phyloP scores from a whole-genome alignment of 805 yeast species.

The Teunomyces atbi region DNA sequence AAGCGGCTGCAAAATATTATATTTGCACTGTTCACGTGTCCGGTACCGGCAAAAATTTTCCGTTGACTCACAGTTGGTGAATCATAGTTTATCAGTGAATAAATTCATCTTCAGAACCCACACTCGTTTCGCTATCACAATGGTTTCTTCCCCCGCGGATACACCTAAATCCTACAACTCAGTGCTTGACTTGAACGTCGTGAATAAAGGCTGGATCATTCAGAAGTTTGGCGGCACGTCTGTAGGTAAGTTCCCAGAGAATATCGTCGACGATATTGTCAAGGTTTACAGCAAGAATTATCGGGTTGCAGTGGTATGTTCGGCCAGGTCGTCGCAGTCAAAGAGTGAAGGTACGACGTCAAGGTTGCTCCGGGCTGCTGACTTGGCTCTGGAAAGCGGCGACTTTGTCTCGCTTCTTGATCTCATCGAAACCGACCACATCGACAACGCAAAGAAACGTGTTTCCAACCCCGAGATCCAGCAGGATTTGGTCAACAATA shows the following conservation, averaged over 20 bases:
- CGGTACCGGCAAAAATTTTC: constrained; percentile 10
- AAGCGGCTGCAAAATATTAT: too few relatives aligned
- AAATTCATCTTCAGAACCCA: too few relatives aligned
- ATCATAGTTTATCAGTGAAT: background rate
- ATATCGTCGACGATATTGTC: constrained; percentile 83
- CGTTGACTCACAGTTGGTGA: constrained; percentile 6
- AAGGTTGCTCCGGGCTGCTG: constrained; percentile 80
- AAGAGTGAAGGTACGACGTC: constrained; percentile 96
- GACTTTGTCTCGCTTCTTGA: constrained; percentile 60
- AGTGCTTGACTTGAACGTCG: constrained; percentile 34
- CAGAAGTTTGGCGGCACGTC: constrained; percentile 98
- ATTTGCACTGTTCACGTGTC: constrained; percentile 8
- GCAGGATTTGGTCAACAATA: constrained; percentile 53
- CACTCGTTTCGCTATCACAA: constrained; percentile 1
- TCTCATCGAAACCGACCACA: constrained; percentile 76
- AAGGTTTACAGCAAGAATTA: constrained; percentile 56
- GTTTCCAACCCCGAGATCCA: constrained; percentile 49
- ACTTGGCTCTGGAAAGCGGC: constrained; percentile 60
- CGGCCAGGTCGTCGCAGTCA: constrained; percentile 88
- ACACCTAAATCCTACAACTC: constrained; percentile 37
- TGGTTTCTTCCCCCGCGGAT: constrained; percentile 20
- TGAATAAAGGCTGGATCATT: constrained; percentile 42
- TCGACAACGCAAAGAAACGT: constrained; percentile 60
- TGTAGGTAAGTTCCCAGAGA: constrained; percentile 89
- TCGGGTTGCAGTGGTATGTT: constrained; percentile 91